These are phyloP conservation scores for Sphagnum magellanicum DNA, from an alignment of 228 moss, liverwort and hornwort species.

Conservation along the genomic window DNA sequence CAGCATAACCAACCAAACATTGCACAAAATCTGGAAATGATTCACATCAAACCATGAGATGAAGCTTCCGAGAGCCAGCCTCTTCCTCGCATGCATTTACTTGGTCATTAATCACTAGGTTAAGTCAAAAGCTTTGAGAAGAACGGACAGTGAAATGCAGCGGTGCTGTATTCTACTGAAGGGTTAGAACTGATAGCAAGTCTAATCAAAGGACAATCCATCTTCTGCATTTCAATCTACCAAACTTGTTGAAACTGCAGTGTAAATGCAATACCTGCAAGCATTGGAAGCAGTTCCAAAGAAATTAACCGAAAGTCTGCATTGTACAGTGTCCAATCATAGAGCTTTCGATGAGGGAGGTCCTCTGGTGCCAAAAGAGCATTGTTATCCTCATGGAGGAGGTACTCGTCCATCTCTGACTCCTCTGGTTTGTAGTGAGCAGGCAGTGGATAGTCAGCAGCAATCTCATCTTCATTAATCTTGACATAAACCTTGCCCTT, in stretches of 20 bases:
- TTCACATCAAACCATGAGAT: too few species aligned
- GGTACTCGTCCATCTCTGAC: constrained; percentile 81
- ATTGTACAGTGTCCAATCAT: constrained; percentile 87
- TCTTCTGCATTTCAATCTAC: too few species aligned
- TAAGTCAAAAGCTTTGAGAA: too few species aligned
- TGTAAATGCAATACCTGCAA: constrained; percentile 38
- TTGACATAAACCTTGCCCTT: constrained; percentile 82
- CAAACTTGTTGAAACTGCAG: too few species aligned
- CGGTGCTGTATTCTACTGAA: too few species aligned
- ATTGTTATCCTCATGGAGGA: constrained; percentile 68
- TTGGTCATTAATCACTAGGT: too few species aligned
- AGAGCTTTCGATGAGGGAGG: constrained; percentile 75
- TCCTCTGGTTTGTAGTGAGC: constrained; percentile 78
- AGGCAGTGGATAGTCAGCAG: constrained; percentile 80
- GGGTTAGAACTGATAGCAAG: not conserved
- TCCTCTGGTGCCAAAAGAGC: constrained; percentile 53
- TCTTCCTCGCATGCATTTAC: too few species aligned
- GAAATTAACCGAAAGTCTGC: constrained; percentile 79
- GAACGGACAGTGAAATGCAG: too few species aligned
- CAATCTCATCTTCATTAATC: constrained; percentile 91
- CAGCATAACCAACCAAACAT: too few species aligned
- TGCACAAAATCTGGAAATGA: too few species aligned
- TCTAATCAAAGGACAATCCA: too few species aligned
- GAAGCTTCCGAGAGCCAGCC: too few species aligned
- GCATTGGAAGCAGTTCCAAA: constrained; percentile 89